Percentiles rank a stretch among this genome's conserved stretches.
phyloP scores from a whole-genome alignment of 2,329 filamentous ascomycete genomes.

The Ophiostoma australiae region DNA sequence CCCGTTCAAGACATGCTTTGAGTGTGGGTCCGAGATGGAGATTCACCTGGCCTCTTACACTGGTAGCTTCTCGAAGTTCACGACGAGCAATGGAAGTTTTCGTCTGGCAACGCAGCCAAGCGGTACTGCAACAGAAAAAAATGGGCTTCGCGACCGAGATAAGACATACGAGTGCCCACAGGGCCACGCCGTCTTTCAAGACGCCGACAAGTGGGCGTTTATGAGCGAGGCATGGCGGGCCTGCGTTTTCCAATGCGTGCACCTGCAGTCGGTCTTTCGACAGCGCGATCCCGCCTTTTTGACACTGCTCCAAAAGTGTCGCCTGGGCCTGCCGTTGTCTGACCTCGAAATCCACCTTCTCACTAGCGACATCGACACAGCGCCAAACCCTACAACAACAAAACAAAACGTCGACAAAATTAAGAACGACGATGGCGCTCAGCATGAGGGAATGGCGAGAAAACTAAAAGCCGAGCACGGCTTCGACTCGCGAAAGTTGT shows the following conservation, averaged over 20 bases:
- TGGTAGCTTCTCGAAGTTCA: background rate
- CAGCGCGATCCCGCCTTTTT: conserved; percentile 53
- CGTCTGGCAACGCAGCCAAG: background rate
- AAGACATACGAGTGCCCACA: conserved; percentile 32
- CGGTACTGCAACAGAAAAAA: background rate
- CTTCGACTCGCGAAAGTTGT: background rate
- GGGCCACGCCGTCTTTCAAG: conserved; percentile 37
- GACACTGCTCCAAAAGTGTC: conserved; percentile 50
- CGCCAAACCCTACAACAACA: background rate
- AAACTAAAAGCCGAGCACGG: background rate
- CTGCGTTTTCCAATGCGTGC: conserved; percentile 49
- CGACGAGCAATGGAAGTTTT: background rate
- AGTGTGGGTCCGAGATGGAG: conserved; percentile 40
- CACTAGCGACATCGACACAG: conserved; percentile 38
- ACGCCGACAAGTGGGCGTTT: conserved; percentile 58
- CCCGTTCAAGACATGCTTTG: conserved; percentile 49
- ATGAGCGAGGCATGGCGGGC: conserved; percentile 50
- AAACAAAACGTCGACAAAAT: background rate
- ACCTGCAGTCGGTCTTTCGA: conserved; percentile 52
- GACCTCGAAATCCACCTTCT: conserved; percentile 40
- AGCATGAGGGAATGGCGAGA: background rate
- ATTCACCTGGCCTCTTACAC: conserved; percentile 14
- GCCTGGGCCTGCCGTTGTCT: conserved; percentile 42
- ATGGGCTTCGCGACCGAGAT: background rate
- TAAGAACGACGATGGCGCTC: background rate